A percentile compares a stretch with the other conserved stretches of the same genome.
Conservation (phyloP, 2,329 filamentous ascomycete genomes). For the Cadophora gregata region DNA sequence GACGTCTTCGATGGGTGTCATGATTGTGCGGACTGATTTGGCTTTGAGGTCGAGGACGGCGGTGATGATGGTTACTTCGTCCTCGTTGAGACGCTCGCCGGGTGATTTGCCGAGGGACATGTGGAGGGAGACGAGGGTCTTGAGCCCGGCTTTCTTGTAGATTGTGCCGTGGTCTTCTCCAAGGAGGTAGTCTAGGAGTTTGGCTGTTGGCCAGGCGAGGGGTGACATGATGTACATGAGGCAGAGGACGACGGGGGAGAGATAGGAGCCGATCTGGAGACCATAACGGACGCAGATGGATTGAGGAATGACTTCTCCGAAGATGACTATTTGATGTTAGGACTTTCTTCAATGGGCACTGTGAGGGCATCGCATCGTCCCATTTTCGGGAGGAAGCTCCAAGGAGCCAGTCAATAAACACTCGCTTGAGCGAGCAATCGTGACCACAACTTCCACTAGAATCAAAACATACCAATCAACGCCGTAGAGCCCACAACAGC, state of each 20-base stretch:
- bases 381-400: neutral
- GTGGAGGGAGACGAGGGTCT: slow-evolving; percentile 94
- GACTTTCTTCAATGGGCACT: slow-evolving; percentile 19
- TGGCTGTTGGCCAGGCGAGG: slow-evolving; percentile 92
- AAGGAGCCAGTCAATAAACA: neutral
- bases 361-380: neutral
- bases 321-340: slow-evolving; percentile 73
- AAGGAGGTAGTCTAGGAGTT: slow-evolving; percentile 90
- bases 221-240: slow-evolving; percentile 94
- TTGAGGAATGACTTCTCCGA: slow-evolving; percentile 95
- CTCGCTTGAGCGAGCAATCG: slow-evolving; percentile 3
- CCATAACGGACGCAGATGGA: slow-evolving; percentile 96
- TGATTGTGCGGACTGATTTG: slow-evolving; percentile 92
- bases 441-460: neutral
- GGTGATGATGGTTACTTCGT: slow-evolving; percentile 98
- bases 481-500: slow-evolving; percentile 93
- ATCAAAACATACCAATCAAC: slow-evolving; percentile 74
- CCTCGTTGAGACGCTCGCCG: slow-evolving; percentile 87
- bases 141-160: slow-evolving; percentile 97
- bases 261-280: slow-evolving; percentile 91
- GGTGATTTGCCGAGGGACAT: slow-evolving; percentile 86
- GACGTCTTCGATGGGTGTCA: slow-evolving; percentile 98
- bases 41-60: slow-evolving; percentile 96
- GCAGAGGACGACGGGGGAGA: slow-evolving; percentile 83
- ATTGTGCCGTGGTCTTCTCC: slow-evolving; percentile 95